Evolutionary conservation across 2,329 filamentous ascomycete species (phyloP), one percentile per base, ranked within the genome.

Genomic region (Ophiostoma tasmaniense): DNA sequence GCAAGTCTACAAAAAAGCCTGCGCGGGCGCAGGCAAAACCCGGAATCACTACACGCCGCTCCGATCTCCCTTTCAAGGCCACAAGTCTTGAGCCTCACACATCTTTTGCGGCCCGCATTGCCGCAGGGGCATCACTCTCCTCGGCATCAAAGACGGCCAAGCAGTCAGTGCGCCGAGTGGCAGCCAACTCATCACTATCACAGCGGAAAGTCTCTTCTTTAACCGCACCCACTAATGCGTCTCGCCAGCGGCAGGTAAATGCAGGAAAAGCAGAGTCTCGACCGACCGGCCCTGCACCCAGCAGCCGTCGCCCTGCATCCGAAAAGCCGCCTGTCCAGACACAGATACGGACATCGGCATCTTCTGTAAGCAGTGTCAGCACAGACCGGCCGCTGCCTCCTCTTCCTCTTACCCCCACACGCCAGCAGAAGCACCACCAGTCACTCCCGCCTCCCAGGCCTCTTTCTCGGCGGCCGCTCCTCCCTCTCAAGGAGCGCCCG

Each of bases 401-500:
- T 61, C 68, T 66, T 30, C 66, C 35, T 22, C 62, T 42, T 20
- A 52, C 10, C 4, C 50, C 17, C 7, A 14, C n/a, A 14, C 61
- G 20, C 33, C 45, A 17, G 7, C 20, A 20, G n/a, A 28, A n/a
- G 2, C 39, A 17, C 42, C 59, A 3, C 5, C 17, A 11, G 11
- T 45, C 30, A 22, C 61, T 30, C 7, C 62, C 69, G 14, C 69
- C 67, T 14, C 25, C 69, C 17, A n/a, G 30, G 3, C 69, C 66
- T 20, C 69, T 70, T 8, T 61, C 62, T 22, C 13, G 22, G 20
- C 52, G 69, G 17, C 69, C 69, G 2, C 50, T 59, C 33, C 69
- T 70, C 8, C 45, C 20, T 20, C 66, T 37, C 14, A n/a, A 37
- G 0, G 17, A 64, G 59, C 55, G 55, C 22, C 50, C 8, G 13